Conservation (phyloP, 805 yeast species). For the Saccharomycopsis malanga region DNA sequence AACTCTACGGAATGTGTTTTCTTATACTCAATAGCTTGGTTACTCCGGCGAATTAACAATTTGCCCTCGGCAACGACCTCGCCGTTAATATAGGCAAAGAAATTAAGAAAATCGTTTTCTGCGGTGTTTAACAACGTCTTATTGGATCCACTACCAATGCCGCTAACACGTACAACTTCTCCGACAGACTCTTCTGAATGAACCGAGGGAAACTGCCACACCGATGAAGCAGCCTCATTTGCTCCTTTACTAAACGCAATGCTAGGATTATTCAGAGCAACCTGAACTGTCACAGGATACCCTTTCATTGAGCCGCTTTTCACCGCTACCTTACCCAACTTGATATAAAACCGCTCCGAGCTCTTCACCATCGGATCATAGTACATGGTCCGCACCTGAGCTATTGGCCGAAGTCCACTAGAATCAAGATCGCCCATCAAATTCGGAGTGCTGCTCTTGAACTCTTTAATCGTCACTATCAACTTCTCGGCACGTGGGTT, state of each 20-base stretch:
- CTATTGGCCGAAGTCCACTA: constrained; percentile 43
- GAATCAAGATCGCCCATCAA: constrained; percentile 31
- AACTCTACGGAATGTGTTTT: constrained; percentile 39
- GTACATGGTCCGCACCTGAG: constrained; percentile 56
- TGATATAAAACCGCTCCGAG: constrained; percentile 54
- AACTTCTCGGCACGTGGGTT: constrained; percentile 75
- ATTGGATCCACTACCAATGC: constrained; percentile 38
- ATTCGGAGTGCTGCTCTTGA: constrained; percentile 39
- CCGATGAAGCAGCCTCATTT: constrained; percentile 42
- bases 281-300: constrained; percentile 43
- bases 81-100: constrained; percentile 59
- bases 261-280: constrained; percentile 43
- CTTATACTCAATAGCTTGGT: constrained; percentile 42
- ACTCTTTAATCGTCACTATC: constrained; percentile 65
- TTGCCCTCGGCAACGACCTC: constrained; percentile 52
- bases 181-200: constrained; percentile 65
- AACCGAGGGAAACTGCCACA: constrained; percentile 72
- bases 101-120: constrained; percentile 46
- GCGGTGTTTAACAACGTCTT: constrained; percentile 25
- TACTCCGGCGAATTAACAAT: constrained; percentile 41
- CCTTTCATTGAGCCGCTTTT: constrained; percentile 26
- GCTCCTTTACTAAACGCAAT: constrained; percentile 61
- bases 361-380: constrained; percentile 57
- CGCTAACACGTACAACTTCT: constrained; percentile 59
- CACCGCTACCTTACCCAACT: constrained; percentile 43